These are phyloP conservation scores for Cucurbita ficifolia DNA, from an alignment of 306 rosid species.

Conservation along the genomic window DNA sequence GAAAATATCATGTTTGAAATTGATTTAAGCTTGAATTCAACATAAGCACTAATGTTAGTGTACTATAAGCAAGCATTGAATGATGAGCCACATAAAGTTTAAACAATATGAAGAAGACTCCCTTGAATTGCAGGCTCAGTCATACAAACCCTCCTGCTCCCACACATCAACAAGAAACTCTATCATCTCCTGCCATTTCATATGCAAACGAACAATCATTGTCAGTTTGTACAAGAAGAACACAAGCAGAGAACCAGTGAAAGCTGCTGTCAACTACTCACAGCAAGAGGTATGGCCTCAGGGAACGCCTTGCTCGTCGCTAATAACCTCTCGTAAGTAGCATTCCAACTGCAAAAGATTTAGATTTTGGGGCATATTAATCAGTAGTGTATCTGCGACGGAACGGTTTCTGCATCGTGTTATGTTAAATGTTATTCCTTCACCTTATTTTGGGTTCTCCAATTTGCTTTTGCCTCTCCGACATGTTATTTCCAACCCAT, in stretches of 20 bases:
- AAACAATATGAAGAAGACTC: background rate
- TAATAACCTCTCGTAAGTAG: slow-evolving; percentile 57
- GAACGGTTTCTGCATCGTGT: background rate
- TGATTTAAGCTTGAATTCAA: background rate
- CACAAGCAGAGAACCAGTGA: background rate
- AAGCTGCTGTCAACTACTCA: slow-evolving; percentile 35
- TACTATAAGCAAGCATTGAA: background rate
- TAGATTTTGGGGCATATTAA: background rate
- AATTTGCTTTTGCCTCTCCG: slow-evolving; percentile 17
- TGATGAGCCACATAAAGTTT: background rate
- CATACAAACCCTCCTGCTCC: slow-evolving; percentile 79
- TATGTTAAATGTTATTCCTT: slow-evolving; percentile 6
- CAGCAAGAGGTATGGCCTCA: slow-evolving; percentile 53
- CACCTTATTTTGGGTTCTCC: slow-evolving; percentile 61
- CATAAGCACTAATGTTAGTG: background rate
- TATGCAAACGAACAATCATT: slow-evolving; percentile 7
- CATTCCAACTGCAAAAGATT: slow-evolving; percentile 47
- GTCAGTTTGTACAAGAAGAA: background rate
- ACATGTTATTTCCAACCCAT: slow-evolving; percentile 47
- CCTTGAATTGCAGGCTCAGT: slow-evolving; percentile 24
- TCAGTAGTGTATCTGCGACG: background rate
- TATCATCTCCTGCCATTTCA: slow-evolving; percentile 66
- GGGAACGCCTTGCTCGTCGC: slow-evolving; percentile 48
- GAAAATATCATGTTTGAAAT: background rate
- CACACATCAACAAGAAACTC: slow-evolving; percentile 22